Percentiles rank a stretch among this genome's conserved stretches.
phyloP scores from a whole-genome alignment of 2,329 filamentous ascomycete species.

The Phialocephala subalpina region DNA sequence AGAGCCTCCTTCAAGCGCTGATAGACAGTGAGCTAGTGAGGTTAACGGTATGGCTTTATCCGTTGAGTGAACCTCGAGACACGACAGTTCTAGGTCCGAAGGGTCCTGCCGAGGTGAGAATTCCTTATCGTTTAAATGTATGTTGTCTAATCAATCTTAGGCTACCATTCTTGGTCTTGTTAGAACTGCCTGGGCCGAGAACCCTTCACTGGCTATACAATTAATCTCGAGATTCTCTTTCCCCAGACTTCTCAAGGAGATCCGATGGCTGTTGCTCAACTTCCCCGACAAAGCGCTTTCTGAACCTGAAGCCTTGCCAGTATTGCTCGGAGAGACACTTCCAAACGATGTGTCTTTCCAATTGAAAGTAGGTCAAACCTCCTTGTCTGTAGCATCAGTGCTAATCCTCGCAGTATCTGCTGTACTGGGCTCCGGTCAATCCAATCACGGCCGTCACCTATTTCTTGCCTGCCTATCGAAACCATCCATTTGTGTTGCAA shows the following conservation, averaged over 20 bases:
- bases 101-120: slow-evolving; percentile 52
- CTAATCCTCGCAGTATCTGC: slow-evolving; percentile 70
- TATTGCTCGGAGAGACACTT: slow-evolving; percentile 80
- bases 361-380: slow-evolving; percentile 72
- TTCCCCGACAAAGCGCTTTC: slow-evolving; percentile 83
- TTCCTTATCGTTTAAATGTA: slow-evolving; percentile 41
- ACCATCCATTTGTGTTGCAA: slow-evolving; percentile 92
- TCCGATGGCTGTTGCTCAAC: slow-evolving; percentile 81
- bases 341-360: slow-evolving; percentile 84
- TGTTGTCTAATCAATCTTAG: slow-evolving; percentile 47
- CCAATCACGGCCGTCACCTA: slow-evolving; percentile 93
- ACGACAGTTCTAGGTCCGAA: slow-evolving; percentile 45
- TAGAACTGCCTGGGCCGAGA: slow-evolving; percentile 86
- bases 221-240: slow-evolving; percentile 82
- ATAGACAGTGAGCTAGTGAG: slow-evolving; percentile 86
- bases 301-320: slow-evolving; percentile 82
- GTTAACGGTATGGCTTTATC: slow-evolving; percentile 89
- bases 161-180: slow-evolving; percentile 62
- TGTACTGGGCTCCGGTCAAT: slow-evolving; percentile 93
- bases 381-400: slow-evolving; percentile 14
- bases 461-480: slow-evolving; percentile 89
- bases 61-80: slow-evolving; percentile 71
- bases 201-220: slow-evolving; percentile 86
- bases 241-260: slow-evolving; percentile 73
- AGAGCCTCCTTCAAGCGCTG: slow-evolving; percentile 81